Evolutionary conservation across 441 rosid genomes (phyloP).

Genomic region (Gossypium lobatum): DNA sequence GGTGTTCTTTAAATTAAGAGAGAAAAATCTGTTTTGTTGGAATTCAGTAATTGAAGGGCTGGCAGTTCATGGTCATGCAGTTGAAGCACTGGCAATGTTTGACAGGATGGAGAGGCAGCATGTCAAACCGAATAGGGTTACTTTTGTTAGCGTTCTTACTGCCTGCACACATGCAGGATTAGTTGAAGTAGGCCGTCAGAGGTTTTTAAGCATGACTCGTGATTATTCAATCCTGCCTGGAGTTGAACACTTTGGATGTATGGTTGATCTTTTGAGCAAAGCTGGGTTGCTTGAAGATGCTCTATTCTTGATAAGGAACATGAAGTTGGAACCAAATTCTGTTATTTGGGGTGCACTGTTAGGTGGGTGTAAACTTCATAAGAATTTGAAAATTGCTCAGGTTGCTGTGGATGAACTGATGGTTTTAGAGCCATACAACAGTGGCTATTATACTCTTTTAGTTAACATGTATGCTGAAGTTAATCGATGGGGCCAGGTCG

Average conservation of each 20-base stretch:
- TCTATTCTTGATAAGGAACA: conserved; percentile 30
- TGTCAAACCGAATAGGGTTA: conserved; percentile 40
- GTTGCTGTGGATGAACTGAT: conserved; percentile 35
- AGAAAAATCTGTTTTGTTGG: conserved; percentile 55
- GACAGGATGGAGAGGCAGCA: conserved; percentile 36
- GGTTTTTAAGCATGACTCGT: conserved; percentile 36
- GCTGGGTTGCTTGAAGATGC: conserved; percentile 53
- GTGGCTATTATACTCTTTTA: conserved; percentile 40
- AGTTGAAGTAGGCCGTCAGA: conserved; percentile 43
- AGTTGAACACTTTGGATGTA: conserved; percentile 50
- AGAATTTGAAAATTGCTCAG: conserved; percentile 43
- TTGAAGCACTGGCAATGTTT: conserved; percentile 43
- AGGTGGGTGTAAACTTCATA: conserved; percentile 46
- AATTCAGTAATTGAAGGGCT: conserved; percentile 52
- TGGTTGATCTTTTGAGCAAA: conserved; percentile 49
- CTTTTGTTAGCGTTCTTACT: conserved; percentile 47
- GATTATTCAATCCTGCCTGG: conserved; percentile 31
- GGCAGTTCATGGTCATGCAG: conserved; percentile 43
- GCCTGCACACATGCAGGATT: conserved; percentile 63
- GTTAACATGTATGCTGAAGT: conserved; percentile 43
- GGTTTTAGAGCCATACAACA: conserved; percentile 44
- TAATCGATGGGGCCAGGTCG: conserved; percentile 46
- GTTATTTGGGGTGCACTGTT: conserved; percentile 56
- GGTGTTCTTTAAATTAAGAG: conserved; percentile 42
- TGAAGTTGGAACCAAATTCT: conserved; percentile 41